phyloP scores from a whole-genome alignment of 331 rosid species.

The Acacia pycnantha region DNA sequence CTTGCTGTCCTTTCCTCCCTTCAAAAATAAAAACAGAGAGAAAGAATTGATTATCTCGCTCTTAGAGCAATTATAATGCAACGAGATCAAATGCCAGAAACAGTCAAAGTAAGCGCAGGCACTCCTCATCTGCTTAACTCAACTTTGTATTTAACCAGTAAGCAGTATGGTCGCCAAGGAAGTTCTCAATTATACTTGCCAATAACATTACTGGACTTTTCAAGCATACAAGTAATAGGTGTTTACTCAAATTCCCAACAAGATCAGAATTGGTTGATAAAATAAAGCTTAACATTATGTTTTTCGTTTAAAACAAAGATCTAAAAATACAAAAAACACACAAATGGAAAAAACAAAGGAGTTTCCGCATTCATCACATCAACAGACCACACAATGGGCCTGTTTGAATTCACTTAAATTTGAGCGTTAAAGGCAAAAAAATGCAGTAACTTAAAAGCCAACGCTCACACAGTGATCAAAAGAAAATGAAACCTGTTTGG shows the following conservation, averaged over 20 bases:
- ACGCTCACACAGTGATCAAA: too few species aligned
- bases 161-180: conserved; percentile 4
- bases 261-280: conserved; percentile 3
- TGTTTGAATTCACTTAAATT: too few species aligned
- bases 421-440: too few species aligned
- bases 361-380: background rate
- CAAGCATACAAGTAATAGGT: background rate
- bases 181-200: conserved; percentile 4
- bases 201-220: background rate
- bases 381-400: conserved; percentile 10
- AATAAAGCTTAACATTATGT: background rate
- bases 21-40: background rate
- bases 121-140: background rate
- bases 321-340: background rate
- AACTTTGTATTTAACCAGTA: conserved; percentile 6
- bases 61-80: conserved; percentile 11
- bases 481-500: too few species aligned
- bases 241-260: background rate
- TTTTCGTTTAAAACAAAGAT: background rate
- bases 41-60: background rate
- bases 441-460: too few species aligned
- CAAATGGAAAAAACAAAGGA: background rate
- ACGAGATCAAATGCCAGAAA: conserved; percentile 7
- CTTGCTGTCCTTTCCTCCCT: conserved; percentile 15
- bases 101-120: background rate